A percentile compares a stretch with the other conserved stretches of the same genome.
phyloP scores from a whole-genome alignment of 805 yeast genomes.

The Ogataea nonfermentans region DNA sequence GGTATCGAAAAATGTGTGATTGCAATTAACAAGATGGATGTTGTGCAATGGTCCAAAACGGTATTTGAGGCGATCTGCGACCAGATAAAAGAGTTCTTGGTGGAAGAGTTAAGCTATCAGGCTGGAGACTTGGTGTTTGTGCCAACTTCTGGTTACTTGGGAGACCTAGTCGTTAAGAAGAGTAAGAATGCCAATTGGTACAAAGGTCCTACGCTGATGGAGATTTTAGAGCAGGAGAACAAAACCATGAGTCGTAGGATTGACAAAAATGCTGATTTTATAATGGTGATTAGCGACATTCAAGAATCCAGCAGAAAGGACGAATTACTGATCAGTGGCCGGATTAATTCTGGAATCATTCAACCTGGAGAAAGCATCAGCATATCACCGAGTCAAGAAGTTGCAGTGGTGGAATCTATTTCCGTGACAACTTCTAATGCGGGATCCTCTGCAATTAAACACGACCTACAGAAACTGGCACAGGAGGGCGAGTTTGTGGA shows the following conservation, averaged over 20 bases:
- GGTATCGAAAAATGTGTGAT: constrained; percentile 63
- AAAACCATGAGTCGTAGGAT: constrained; percentile 14
- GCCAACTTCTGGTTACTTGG: constrained; percentile 69
- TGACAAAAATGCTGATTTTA: constrained; percentile 41
- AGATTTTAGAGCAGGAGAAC: constrained; percentile 38
- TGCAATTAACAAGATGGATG: constrained; percentile 71
- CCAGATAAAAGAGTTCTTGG: constrained; percentile 50
- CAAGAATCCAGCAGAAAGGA: constrained; percentile 45
- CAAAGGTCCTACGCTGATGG: constrained; percentile 48
- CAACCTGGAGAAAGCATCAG: constrained; percentile 68
- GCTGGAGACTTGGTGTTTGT: constrained; percentile 44
- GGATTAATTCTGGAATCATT: constrained; percentile 63
- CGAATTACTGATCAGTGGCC: constrained; percentile 57
- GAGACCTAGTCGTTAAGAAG: constrained; percentile 58
- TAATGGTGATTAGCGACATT: constrained; percentile 64
- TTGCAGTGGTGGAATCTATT: constrained; percentile 41
- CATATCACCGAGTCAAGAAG: constrained; percentile 51
- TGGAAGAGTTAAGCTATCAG: constrained; percentile 51
- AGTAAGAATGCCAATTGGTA: constrained; percentile 31
- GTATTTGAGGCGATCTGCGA: constrained; percentile 51
- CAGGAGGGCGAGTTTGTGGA: constrained; percentile 56
- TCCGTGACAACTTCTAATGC: constrained; percentile 27
- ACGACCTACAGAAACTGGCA: constrained; percentile 35
- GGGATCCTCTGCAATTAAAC: constrained; percentile 22
- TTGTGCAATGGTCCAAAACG: constrained; percentile 52